Percentiles rank a stretch among this genome's conserved stretches.
phyloP scores from a whole-genome alignment of 2,329 filamentous ascomycete genomes.

The Fusarium pseudonygamai region DNA sequence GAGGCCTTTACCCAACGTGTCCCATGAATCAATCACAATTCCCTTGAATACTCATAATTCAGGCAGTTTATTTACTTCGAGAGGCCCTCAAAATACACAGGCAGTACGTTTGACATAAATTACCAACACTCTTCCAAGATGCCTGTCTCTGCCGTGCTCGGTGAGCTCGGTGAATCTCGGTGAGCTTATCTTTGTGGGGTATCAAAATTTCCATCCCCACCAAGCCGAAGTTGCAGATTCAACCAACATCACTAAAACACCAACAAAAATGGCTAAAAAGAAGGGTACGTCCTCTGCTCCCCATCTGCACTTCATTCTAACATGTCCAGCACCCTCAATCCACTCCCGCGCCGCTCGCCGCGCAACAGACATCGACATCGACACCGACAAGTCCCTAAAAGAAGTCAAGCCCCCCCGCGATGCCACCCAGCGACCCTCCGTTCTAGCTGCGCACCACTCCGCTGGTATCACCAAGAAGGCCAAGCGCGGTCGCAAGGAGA shows the following conservation, averaged over 20 bases:
- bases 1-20: not conserved
- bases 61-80: accelerated
- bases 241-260: slow-evolving; percentile 24
- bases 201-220: slow-evolving; percentile 43
- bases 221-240: slow-evolving; percentile 26
- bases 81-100: not conserved
- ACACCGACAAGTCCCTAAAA: slow-evolving; percentile 77
- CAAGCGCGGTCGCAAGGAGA: slow-evolving; percentile 64
- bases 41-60: accelerated
- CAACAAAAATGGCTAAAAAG: slow-evolving; percentile 47
- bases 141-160: not conserved
- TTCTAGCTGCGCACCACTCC: slow-evolving; percentile 73
- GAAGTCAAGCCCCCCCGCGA: slow-evolving; percentile 58
- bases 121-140: not conserved
- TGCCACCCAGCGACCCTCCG: slow-evolving; percentile 63
- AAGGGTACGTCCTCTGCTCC: slow-evolving; percentile 30
- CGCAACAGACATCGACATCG: slow-evolving; percentile 74
- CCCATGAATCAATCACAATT: not conserved
- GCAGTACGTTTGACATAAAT: not conserved
- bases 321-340: slow-evolving; percentile 64
- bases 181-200: slow-evolving; percentile 42
- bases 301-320: not conserved
- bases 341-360: slow-evolving; percentile 81
- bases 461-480: slow-evolving; percentile 75
- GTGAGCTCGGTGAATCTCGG: slow-evolving; percentile 39